Base-by-base conservation (phyloP, 139 green algal species). In the Coelastrella sp. region DNA sequence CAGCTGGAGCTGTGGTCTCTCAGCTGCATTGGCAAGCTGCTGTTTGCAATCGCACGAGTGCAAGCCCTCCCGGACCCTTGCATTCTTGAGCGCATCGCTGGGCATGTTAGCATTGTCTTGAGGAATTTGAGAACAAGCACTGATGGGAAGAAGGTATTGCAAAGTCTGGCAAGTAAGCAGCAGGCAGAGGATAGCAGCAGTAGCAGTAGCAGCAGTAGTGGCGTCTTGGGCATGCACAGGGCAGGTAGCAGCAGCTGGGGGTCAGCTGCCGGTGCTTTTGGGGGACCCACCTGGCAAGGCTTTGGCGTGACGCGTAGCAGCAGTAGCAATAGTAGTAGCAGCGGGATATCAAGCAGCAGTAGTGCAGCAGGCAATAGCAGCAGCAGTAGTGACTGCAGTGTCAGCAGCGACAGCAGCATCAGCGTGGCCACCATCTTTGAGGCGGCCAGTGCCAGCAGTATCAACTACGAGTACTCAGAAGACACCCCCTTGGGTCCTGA, bases 301-400 rank as follows among this genome's bases (percentile, higher is more conserved):
- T 82, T 82, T 84, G 78, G 78, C 60, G 76, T 74, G 60, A 75
- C 32, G 7, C 60, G 62, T 38, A 76, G 78, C 40, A 73, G 40
- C n/a, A 71, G 76, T 34, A 57, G 27, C 51, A 71, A 35, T 27
- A 74, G 59, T 53, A 51, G 27, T 21, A 51, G 45, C 32, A 72
- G 75, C 32, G 35, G 0, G 4, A 57, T 23, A 15, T 13, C 30
- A 32, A 72, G 75, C 35, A 21, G 30, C 5, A 38, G 59, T 8
- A 83, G 57, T 51, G 25, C 11, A 7, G 35, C 23, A 27, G 15
- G 5, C 6, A 73, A 35, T 38, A 84, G 62, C 78, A 71, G 75
- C 32, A 40, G 51, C 5, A 37, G 27, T 30, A 76, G 78, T 60
- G 27, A 27, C 9, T 50, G 59, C 38, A 53, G 57, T 40, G 68